Evolutionary conservation across 78 protist genomes (phyloP).

Genomic region (Chrysochromulina tobinii): DNA sequence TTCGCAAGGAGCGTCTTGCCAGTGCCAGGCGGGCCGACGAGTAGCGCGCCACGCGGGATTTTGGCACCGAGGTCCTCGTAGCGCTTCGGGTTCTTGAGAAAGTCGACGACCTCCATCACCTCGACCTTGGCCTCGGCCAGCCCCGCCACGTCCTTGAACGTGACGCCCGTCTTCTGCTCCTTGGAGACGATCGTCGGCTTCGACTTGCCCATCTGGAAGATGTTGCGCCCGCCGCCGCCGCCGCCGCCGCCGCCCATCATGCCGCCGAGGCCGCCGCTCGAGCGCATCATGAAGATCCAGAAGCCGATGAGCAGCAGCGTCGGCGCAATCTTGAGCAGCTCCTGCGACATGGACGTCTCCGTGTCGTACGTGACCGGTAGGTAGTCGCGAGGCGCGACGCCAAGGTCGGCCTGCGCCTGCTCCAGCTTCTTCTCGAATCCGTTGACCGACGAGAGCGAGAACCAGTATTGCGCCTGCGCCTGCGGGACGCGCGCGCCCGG

Average conservation of each 20-base stretch:
- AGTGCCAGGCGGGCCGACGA: conserved; percentile 94
- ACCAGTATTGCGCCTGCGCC: background rate
- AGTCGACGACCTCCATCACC: conserved; percentile 74
- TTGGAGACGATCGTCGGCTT: conserved; percentile 36
- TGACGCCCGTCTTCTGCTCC: conserved; percentile 2
- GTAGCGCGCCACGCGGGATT: conserved; percentile 76
- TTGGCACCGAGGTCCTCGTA: conserved; percentile 61
- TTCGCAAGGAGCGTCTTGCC: conserved; percentile 94
- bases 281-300: background rate
- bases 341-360: background rate
- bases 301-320: conserved; percentile 54
- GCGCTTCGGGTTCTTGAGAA: conserved; percentile 82
- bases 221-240: conserved; percentile 46
- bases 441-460: conserved; percentile 40
- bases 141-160: conserved; percentile 60
- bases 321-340: conserved; percentile 40
- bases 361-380: conserved; percentile 41
- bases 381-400: background rate
- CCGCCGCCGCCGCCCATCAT: conserved; percentile 22
- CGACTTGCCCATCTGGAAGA: conserved; percentile 49
- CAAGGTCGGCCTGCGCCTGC: conserved; percentile 49
- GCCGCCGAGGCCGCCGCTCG: conserved; percentile 7
- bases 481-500: background rate
- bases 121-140: conserved; percentile 57
- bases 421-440: conserved; percentile 56